Evolutionary conservation across 1,139 yeast species (phyloP).

Genomic region (Taphrina deformans): DNA sequence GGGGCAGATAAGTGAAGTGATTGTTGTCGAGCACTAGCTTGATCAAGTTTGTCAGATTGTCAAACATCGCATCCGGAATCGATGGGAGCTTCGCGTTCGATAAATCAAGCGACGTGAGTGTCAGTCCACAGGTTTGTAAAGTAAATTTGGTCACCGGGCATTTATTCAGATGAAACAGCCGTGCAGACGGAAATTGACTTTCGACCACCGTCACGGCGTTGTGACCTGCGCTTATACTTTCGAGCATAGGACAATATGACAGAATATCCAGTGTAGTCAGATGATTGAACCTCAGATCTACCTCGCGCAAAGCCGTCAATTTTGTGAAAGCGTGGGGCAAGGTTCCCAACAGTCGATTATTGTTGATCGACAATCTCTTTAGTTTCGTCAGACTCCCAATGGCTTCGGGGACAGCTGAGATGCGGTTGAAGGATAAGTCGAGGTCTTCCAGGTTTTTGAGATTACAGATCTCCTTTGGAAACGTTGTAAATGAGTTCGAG

Average conservation of each 20-base stretch:
- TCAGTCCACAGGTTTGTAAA: constrained; percentile 58
- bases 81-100: constrained; percentile 80
- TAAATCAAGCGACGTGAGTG: constrained; percentile 70
- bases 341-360: constrained; percentile 62
- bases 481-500: constrained; percentile 68
- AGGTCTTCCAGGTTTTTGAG: constrained; percentile 63
- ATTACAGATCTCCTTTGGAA: constrained; percentile 70
- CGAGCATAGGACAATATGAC: constrained; percentile 64
- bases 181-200: constrained; percentile 60
- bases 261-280: constrained; percentile 65
- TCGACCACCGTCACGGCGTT: constrained; percentile 73
- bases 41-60: constrained; percentile 66
- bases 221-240: constrained; percentile 72
- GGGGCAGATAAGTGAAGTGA: constrained; percentile 75
- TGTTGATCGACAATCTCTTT: constrained; percentile 70
- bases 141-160: constrained; percentile 80
- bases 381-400: constrained; percentile 61
- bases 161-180: constrained; percentile 59
- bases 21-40: constrained; percentile 77
- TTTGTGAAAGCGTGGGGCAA: constrained; percentile 58
- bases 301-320: constrained; percentile 61
- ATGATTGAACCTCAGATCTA: constrained; percentile 76
- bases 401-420: constrained; percentile 61
- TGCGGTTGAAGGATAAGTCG: constrained; percentile 79
- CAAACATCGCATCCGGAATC: constrained; percentile 64